phyloP scores from a whole-genome alignment of 371 early-diverging fungal genomes.

The Synchytrium microbalum region DNA sequence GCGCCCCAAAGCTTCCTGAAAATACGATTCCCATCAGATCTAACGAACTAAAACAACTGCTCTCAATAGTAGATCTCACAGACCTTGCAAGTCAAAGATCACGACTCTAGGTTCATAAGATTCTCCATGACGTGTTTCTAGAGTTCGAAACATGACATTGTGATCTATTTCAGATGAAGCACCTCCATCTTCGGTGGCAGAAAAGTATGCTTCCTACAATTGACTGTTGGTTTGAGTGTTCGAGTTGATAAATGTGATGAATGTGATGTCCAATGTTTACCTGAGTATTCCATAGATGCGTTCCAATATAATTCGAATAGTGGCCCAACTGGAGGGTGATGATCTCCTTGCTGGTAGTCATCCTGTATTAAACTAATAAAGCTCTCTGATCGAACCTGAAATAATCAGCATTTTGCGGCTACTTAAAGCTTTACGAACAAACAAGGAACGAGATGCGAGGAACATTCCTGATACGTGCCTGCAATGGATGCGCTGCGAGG shows the following conservation, averaged over 20 bases:
- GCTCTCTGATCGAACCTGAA: too few species aligned
- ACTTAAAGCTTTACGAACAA: too few species aligned
- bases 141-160: slow-evolving; percentile 51
- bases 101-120: slow-evolving; percentile 72
- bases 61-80: background rate
- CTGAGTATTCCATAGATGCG: slow-evolving; percentile 90
- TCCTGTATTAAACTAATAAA: too few species aligned
- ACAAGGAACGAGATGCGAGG: too few species aligned
- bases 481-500: too few species aligned
- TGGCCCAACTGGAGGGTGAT: slow-evolving; percentile 84
- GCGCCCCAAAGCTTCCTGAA: slow-evolving; percentile 62
- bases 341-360: slow-evolving; percentile 47
- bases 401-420: too few species aligned
- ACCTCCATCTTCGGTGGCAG: too few species aligned
- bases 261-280: slow-evolving; percentile 18
- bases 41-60: background rate
- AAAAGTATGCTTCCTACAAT: slow-evolving; percentile 2
- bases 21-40: slow-evolving; percentile 1
- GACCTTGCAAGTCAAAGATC: slow-evolving; percentile 67
- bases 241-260: background rate
- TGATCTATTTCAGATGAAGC: slow-evolving; percentile 39
- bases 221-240: slow-evolving; percentile 6
- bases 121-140: slow-evolving; percentile 48
- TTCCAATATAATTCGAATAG: slow-evolving; percentile 73
- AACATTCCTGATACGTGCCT: too few species aligned